Evolutionary conservation across 441 rosid genomes (phyloP).

Genomic region (Pelargonium citronellum): DNA sequence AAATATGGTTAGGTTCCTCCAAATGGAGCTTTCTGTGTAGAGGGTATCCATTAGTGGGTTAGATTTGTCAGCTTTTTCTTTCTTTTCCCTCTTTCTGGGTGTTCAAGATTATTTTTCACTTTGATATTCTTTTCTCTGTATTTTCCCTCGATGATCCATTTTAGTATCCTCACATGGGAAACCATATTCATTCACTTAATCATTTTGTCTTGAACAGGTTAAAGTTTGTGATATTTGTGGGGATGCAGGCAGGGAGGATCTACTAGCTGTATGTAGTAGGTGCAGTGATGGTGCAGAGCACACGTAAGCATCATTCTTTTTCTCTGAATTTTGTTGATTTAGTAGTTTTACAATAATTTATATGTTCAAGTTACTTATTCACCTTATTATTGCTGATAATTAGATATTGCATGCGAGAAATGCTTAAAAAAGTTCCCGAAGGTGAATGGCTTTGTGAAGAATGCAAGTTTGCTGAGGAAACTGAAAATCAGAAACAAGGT

Average conservation of each 20-base stretch:
- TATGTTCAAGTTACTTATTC: constrained; percentile 5
- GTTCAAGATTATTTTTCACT: background rate
- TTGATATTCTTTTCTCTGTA: background rate
- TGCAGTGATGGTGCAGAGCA: constrained; percentile 99
- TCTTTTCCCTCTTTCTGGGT: background rate
- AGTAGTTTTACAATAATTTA: constrained; percentile 8
- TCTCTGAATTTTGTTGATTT: constrained; percentile 15
- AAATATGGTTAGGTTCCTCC: background rate
- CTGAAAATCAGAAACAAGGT: constrained; percentile 68
- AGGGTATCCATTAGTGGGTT: background rate
- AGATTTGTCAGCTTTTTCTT: background rate
- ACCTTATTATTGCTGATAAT: constrained; percentile 23
- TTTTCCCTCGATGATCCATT: constrained; percentile 8
- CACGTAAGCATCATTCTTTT: constrained; percentile 56
- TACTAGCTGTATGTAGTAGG: constrained; percentile 83
- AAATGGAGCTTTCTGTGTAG: background rate
- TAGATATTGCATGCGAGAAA: constrained; percentile 96
- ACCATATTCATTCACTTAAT: constrained; percentile 7
- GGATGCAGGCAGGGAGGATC: constrained; percentile 95
- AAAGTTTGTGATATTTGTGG: constrained; percentile 99
- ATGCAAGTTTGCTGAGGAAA: constrained; percentile 70
- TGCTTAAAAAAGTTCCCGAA: constrained; percentile 75
- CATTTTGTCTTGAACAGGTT: constrained; percentile 52
- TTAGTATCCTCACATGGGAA: background rate
- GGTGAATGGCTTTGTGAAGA: constrained; percentile 98